phyloP scores from a whole-genome alignment of 768 basidiomycete genomes.

The Dacryopinax spathularia region DNA sequence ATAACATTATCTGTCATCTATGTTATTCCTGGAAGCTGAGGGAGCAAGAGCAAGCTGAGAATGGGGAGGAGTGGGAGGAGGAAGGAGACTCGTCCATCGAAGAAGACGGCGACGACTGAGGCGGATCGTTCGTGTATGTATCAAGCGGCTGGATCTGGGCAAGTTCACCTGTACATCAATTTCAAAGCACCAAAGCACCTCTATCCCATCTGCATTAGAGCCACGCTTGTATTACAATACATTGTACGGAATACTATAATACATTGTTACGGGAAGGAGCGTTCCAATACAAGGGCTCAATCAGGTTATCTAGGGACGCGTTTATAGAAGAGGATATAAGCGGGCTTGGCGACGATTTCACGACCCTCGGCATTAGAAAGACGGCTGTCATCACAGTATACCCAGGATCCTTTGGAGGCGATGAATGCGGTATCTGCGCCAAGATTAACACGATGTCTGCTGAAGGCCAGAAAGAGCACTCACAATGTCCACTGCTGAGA shows the following conservation, averaged over 20 bases:
- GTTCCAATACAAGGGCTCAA: not conserved
- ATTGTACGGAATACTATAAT: constrained; percentile 4
- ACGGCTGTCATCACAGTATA: constrained; percentile 88
- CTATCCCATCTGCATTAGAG: constrained; percentile 1
- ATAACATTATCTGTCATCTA: not conserved
- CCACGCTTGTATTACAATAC: not conserved
- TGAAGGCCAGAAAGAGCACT: constrained; percentile 23
- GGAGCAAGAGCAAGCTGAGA: not conserved
- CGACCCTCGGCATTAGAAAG: constrained; percentile 56
- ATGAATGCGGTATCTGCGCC: constrained; percentile 79
- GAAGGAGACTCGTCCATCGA: not conserved
- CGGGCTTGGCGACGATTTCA: constrained; percentile 51
- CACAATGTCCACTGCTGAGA: constrained; percentile 90
- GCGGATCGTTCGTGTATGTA: no score
- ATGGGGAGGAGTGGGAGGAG: not conserved
- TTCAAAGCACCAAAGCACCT: not conserved
- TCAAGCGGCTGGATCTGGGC: no score
- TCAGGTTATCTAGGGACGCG: constrained; percentile 6
- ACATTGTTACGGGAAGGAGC: not conserved
- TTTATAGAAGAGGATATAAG: constrained; percentile 23
- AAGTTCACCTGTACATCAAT: not conserved
- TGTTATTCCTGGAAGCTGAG: not conserved
- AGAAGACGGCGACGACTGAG: no score
- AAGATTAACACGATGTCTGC: constrained; percentile 5
- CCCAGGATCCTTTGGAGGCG: constrained; percentile 74